Percentiles rank a stretch among this genome's conserved stretches.
Conservation (phyloP, 2,329 filamentous ascomycete genomes). For the Basipetospora sp. region DNA sequence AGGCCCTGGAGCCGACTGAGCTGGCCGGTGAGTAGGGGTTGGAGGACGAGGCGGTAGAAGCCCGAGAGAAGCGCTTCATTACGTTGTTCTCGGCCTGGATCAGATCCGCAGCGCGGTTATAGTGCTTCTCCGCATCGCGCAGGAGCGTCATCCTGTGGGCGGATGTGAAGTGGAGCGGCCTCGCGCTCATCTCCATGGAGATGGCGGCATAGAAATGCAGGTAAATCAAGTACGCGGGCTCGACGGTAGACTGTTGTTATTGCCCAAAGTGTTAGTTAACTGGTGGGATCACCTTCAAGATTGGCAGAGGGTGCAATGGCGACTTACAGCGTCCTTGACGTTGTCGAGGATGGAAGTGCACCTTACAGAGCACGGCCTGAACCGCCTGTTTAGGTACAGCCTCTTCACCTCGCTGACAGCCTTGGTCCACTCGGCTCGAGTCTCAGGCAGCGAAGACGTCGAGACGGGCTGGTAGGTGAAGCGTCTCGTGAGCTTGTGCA, state of each 20-base stretch:
- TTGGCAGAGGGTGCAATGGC: not conserved
- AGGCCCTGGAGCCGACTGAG: constrained; percentile 29
- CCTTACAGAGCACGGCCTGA: constrained; percentile 36
- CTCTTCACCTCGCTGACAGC: constrained; percentile 38
- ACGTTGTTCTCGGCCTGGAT: constrained; percentile 32
- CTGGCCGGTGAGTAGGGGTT: constrained; percentile 31
- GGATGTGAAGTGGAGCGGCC: constrained; percentile 30
- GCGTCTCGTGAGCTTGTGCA: constrained; percentile 5
- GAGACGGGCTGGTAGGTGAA: constrained; percentile 1
- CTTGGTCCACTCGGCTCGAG: constrained; percentile 34
- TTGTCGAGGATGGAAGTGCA: constrained; percentile 39
- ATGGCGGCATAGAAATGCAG: constrained; percentile 48
- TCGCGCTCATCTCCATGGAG: constrained; percentile 42
- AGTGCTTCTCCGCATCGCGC: constrained; percentile 36
- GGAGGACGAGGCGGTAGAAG: constrained; percentile 23
- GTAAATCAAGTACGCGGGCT: constrained; percentile 42
- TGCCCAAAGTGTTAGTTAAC: constrained; percentile 8
- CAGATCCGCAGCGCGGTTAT: constrained; percentile 32
- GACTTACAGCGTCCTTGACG: constrained; percentile 29
- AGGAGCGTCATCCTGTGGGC: constrained; percentile 33
- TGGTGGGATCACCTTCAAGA: no score
- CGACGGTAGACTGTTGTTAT: constrained; percentile 21
- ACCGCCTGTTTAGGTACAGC: constrained; percentile 34
- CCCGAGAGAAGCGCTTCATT: constrained; percentile 23
- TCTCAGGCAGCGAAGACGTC: constrained; percentile 24